These are phyloP conservation scores for Ramalina peruviana DNA, from an alignment of 495 filamentous ascomycete genomes.

Conservation along the genomic window DNA sequence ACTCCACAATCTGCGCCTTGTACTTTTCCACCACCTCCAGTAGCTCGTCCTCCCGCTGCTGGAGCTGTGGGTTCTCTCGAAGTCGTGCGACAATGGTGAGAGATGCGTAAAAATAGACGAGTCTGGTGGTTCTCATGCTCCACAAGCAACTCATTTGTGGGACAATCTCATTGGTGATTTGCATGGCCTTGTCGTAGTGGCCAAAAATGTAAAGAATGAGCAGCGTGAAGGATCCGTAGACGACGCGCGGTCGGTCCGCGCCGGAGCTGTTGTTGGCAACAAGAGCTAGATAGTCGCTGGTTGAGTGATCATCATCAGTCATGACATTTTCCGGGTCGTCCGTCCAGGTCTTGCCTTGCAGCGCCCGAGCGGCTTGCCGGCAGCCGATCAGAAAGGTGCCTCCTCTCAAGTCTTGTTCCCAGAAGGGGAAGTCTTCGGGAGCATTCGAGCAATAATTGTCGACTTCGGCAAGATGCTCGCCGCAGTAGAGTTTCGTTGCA, in stretches of 20 bases:
- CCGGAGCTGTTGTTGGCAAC: conserved; percentile 36
- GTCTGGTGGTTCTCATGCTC: conserved; percentile 55
- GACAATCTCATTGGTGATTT: conserved; percentile 48
- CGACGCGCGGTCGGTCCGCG: conserved; percentile 40
- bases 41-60: conserved; percentile 37
- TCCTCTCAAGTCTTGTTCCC: conserved; percentile 64
- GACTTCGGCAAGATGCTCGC: conserved; percentile 61
- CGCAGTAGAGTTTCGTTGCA: conserved; percentile 54
- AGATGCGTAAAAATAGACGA: conserved; percentile 54
- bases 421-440: conserved; percentile 62
- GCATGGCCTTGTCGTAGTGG: conserved; percentile 53
- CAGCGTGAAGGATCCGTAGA: conserved; percentile 63
- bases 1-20: conserved; percentile 53
- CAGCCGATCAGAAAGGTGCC: conserved; percentile 58
- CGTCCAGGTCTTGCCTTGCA: conserved; percentile 72
- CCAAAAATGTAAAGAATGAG: conserved; percentile 64
- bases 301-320: conserved; percentile 57
- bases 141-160: conserved; percentile 48
- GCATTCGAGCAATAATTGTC: conserved; percentile 60
- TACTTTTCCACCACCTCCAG: conserved; percentile 41
- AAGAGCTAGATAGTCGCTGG: conserved; percentile 46
- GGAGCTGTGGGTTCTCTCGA: conserved; percentile 34
- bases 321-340: conserved; percentile 43
- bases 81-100: conserved; percentile 50
- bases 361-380: conserved; percentile 55